A percentile compares a stretch with the other conserved stretches of the same genome.
Conservation (phyloP, 1,139 yeast genomes). For the Blastobotrys arbuscula region DNA sequence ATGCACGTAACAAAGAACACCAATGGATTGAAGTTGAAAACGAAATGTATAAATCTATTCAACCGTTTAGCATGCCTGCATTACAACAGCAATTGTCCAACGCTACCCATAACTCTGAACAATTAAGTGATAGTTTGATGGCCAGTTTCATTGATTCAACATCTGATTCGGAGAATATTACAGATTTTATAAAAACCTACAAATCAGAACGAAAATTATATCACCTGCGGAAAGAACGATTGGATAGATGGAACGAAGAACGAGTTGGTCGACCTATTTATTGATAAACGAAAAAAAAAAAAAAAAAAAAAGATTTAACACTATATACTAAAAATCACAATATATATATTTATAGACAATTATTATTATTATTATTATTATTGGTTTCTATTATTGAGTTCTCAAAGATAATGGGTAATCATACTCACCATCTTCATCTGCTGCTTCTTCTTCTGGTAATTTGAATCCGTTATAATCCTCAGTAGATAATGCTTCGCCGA, state of each 20-base stretch:
- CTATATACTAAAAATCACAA: no score
- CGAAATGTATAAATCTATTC: conserved; percentile 39
- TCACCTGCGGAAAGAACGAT: conserved; percentile 53
- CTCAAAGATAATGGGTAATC: conserved; percentile 21
- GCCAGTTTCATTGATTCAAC: conserved; percentile 29
- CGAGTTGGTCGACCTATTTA: conserved; percentile 38
- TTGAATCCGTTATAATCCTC: conserved; percentile 80
- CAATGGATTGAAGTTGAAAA: conserved; percentile 34
- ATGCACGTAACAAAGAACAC: conserved; percentile 21
- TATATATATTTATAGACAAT: neutral
- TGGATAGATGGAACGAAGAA: conserved; percentile 60
- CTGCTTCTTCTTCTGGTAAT: conserved; percentile 54
- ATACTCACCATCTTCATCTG: conserved; percentile 33
- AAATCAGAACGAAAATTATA: conserved; percentile 43
- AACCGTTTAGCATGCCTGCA: conserved; percentile 34
- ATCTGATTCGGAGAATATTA: conserved; percentile 22
- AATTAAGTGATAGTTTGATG: conserved; percentile 33
- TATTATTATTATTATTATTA: no score
- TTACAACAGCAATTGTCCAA: conserved; percentile 30
- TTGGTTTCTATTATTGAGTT: neutral
- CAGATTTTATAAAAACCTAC: conserved; percentile 42
- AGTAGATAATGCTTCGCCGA: conserved; percentile 62
- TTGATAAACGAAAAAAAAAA: no score
- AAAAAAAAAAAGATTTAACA: no score
- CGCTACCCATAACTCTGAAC: conserved; percentile 33